Evolutionary conservation across 305 asterid species (phyloP), one percentile per base, ranked within the genome.

Genomic region (Solanum hybrid): DNA sequence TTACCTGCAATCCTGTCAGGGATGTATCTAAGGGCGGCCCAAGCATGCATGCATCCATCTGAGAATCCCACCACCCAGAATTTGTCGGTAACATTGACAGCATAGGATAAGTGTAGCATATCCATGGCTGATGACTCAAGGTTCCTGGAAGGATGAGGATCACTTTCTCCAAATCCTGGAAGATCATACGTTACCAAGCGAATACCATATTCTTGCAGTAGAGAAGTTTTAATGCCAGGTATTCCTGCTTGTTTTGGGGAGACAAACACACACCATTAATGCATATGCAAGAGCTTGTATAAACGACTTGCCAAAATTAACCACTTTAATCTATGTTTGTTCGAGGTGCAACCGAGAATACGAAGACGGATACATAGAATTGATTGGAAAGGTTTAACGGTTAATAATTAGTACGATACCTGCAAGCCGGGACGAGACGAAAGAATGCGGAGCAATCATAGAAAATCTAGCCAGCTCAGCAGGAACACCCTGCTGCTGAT

Each of bases 121-220:
- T 97, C 99, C 95, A 95, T 29, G 89, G 99, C 98, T n/a, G 99
- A 97, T 39, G 99, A 93, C 92, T 97, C 98, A 29, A 96, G 98
- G 92, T 94, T 88, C 91, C 99, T 93, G 57, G 51, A 83, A 22
- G 96, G 97, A 93, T 97, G 97, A 86, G 99, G 98, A 91, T 95
- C 99, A 89, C 99, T 97, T 91, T 97, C 98, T 41, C 99, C 99
- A 90, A 95, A 95, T 26, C 99, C 99, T 6, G 99, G 99, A 91
- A 95, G 95, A 91, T 97, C 99, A 89, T 94, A 97, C 2, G 98
- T 91, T 92, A 97, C 95, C 73, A 97, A 89, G 45, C 95, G 97
- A 88, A 95, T 90, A 89, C 99, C 99, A 92, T 93, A 97, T 87
- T 95, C 96, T 89, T 95, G 94, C 76, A 97, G 94, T 17, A 95